Base-by-base conservation (phyloP, 495 filamentous ascomycete genomes). In the Aspergillus bertholletiae region DNA sequence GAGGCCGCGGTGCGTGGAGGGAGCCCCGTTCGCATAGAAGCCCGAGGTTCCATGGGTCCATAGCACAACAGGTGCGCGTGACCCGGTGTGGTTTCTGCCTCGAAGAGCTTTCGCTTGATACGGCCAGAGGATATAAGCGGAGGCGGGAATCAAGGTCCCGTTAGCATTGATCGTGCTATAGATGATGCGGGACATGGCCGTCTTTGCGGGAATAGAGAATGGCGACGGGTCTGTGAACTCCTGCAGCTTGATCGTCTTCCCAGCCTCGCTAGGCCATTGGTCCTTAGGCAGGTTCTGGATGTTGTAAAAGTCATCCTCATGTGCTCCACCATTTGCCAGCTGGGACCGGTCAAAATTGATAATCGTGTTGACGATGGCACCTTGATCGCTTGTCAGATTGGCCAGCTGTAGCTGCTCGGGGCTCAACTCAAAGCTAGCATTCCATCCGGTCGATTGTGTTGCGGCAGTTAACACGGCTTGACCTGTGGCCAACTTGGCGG, bases 41-140 rank as follows among this genome's bases (percentile, higher is more conserved):
- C 81, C 80, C 9, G 69, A 73, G 13, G 81, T 84, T 1, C 80
- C 80, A 57, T 82, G 81, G 3, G 77, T 66, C 74, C 79, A 82
- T 6, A 71, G 62, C 5, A 83, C 72, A n/a, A 76, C 56, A 13
- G 78, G 77, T 5, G 50, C 56, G 17, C 43, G 44, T 49, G 49
- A 53, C 26, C 27, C 44, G 17, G 56, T 41, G 34, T 51, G 7
- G 22, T 51, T 51, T 51, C n/a, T 51, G 15, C 17, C 45, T 13
- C 35, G 32, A 55, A 61, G 22, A 47, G 51, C 46, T 62, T 59
- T 17, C 11, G 59, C 15, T 13, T 63, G 53, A 24, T 70, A 80
- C 0, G 79, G 80, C 77, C 77, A 81, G 22, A 84, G 75, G 21
- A 84, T 65, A 60, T 70, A 80, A 9, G 70, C 80, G 2, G 80